These are phyloP conservation scores for Penicillium fimorum DNA, from an alignment of 495 filamentous ascomycete genomes.

Conservation along the genomic window DNA sequence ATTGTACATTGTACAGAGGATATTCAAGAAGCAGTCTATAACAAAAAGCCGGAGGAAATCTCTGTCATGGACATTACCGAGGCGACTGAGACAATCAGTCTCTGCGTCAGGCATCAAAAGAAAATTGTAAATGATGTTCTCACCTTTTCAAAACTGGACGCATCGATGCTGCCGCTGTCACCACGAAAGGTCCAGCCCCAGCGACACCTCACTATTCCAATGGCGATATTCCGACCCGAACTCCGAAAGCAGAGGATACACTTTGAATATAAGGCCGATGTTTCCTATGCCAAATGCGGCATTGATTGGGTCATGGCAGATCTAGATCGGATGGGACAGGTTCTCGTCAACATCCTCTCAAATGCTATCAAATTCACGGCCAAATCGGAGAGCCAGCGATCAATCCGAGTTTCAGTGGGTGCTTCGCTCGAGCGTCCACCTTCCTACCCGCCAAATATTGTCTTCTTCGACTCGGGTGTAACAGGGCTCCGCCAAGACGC, in stretches of 20 bases:
- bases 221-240: conserved; percentile 73
- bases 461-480: conserved; percentile 50
- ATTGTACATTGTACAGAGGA: conserved; percentile 82
- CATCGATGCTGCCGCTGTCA: conserved; percentile 64
- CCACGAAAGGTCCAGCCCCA: conserved; percentile 67
- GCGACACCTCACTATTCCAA: conserved; percentile 60
- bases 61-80: conserved; percentile 50
- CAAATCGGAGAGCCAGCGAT: conserved; percentile 47
- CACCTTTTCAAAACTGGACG: conserved; percentile 81
- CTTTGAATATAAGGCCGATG: conserved; percentile 59
- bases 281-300: conserved; percentile 51
- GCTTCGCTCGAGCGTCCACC: conserved; percentile 57
- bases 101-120: conserved; percentile 76
- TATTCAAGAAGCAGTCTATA: conserved; percentile 43
- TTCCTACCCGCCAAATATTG: conserved; percentile 47
- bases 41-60: conserved; percentile 8
- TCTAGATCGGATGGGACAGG: conserved; percentile 67
- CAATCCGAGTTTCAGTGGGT: conserved; percentile 67
- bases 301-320: conserved; percentile 71
- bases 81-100: conserved; percentile 70
- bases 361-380: conserved; percentile 80
- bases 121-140: conserved; percentile 79
- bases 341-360: conserved; percentile 71
- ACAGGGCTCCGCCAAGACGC: conserved; percentile 36
- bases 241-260: conserved; percentile 65